Evolutionary conservation across 2,329 filamentous ascomycete genomes (phyloP), one percentile per base, ranked within the genome.

Genomic region (Cadophora gregata): DNA sequence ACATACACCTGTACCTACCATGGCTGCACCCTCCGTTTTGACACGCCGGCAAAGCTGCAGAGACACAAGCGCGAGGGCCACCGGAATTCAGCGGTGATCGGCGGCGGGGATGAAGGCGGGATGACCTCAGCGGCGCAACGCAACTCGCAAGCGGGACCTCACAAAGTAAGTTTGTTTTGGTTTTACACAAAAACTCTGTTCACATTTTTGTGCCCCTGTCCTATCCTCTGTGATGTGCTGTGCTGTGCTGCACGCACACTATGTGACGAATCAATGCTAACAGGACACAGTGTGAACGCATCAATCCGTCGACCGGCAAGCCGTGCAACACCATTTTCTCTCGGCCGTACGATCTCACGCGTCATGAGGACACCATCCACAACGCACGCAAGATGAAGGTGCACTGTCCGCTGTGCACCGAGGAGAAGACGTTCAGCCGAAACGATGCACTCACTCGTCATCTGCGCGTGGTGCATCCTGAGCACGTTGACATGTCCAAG

Each of bases 1-100:
- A 97, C 94, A 0, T 99, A 97, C 80, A 97, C 94, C 0, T 99
- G 96, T 79, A 97, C 94, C 0, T 97, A 97, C 75, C 93, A 97
- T 75, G 93, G 93, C 12, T 98, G 96, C 77, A 90, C 89, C 0
- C 83, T 91, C 72, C 91, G 96, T 62, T 99, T 99, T 76, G 93
- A 97, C 72, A 93, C 93, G 1, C 93, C 93, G 4, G 85, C 88
- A 9, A 88, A 94, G 72, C 84, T 99, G 3, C 94, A 98, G 78
- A 96, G 96, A 80, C 96, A 99, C 82, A 97, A 97, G 83, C 89
- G 94, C 27, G 96, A 99, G 77, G 92, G 90, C 5, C 96, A 99
- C 78, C 88, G 95, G 59, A 90, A 93, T 73, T 88, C 86, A n/a
- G 89, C 84, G 74, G 79, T 79, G 74, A 82, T 77, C 76, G 83